A percentile compares a stretch with the other conserved stretches of the same genome.
phyloP scores from a whole-genome alignment of 164 flowering plant genomes.

The Protea cynaroides region DNA sequence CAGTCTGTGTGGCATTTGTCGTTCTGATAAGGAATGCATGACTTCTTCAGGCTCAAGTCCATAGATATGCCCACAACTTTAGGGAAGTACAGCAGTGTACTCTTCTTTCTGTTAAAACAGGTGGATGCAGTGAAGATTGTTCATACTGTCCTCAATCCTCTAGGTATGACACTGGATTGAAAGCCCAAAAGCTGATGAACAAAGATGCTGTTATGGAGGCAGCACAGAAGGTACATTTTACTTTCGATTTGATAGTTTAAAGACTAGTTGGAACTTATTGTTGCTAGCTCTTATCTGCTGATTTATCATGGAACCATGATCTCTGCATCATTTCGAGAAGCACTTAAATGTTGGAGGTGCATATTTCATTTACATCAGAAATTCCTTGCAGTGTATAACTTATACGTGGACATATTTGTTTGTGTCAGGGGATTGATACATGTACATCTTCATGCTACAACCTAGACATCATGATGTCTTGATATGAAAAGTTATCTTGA shows the following conservation, averaged over 20 bases:
- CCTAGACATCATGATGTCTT: too few species aligned
- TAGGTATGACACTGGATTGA: slow-evolving; percentile 79
- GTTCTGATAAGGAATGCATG: neutral
- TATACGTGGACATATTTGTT: too few species aligned
- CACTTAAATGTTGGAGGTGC: too few species aligned
- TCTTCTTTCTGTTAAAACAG: slow-evolving; percentile 90
- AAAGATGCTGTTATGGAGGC: slow-evolving; percentile 84
- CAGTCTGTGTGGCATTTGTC: neutral
- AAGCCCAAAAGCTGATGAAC: slow-evolving; percentile 82
- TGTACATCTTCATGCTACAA: too few species aligned
- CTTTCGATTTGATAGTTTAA: slow-evolving; percentile 1
- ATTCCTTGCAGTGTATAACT: too few species aligned
- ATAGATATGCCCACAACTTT: slow-evolving; percentile 90
- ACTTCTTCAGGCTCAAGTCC: slow-evolving; percentile 86
- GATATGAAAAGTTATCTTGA: too few species aligned
- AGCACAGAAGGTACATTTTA: slow-evolving; percentile 55
- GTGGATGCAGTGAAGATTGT: slow-evolving; percentile 99
- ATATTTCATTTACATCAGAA: too few species aligned
- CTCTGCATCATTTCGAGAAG: neutral
- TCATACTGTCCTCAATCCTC: slow-evolving; percentile 98
- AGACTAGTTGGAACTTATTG: neutral
- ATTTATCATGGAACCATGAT: neutral
- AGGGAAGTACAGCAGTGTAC: slow-evolving; percentile 99
- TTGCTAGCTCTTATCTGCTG: neutral
- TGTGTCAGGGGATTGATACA: too few species aligned